Percentiles rank a stretch among this genome's conserved stretches.
Conservation (phyloP, 164 flowering plant genomes). For the Kingdonia uniflora region DNA sequence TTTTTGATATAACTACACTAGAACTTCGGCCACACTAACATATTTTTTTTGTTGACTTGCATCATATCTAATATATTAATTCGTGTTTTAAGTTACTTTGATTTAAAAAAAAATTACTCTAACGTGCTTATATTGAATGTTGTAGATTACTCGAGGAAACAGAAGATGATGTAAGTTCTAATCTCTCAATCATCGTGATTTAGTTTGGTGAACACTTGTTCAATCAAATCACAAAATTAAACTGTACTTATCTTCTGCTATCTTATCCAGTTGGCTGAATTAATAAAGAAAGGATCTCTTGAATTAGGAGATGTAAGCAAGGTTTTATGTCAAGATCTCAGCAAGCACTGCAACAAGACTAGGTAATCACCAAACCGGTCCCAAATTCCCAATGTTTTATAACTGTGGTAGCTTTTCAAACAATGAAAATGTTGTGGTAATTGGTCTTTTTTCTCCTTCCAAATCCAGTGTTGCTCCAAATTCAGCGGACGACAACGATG, state of each 20-base stretch:
- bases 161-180: conserved; percentile 70
- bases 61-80: not conserved
- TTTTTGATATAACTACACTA: not conserved
- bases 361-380: conserved; percentile 40
- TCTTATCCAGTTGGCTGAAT: conserved; percentile 53
- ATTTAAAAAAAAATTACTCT: conserved; percentile 1
- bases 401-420: too few species aligned
- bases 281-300: conserved; percentile 76
- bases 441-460: not conserved
- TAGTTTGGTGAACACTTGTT: too few species aligned
- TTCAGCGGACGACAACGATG: not conserved
- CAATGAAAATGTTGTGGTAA: not conserved
- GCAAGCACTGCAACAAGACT: conserved; percentile 57
- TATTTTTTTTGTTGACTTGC: too few species aligned
- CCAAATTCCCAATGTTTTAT: too few species aligned
- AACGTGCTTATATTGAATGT: conserved; percentile 10
- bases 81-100: too few species aligned
- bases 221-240: too few species aligned
- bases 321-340: conserved; percentile 70
- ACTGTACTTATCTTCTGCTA: not conserved
- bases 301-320: conserved; percentile 58
- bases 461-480: not conserved
- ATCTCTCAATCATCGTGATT: not conserved
- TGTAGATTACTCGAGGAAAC: conserved; percentile 91
- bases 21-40: too few species aligned